A percentile compares a stretch with the other conserved stretches of the same genome.
These are phyloP conservation scores for Fraxinus velutina DNA, from an alignment of 305 asterid species.

Conservation along the genomic window DNA sequence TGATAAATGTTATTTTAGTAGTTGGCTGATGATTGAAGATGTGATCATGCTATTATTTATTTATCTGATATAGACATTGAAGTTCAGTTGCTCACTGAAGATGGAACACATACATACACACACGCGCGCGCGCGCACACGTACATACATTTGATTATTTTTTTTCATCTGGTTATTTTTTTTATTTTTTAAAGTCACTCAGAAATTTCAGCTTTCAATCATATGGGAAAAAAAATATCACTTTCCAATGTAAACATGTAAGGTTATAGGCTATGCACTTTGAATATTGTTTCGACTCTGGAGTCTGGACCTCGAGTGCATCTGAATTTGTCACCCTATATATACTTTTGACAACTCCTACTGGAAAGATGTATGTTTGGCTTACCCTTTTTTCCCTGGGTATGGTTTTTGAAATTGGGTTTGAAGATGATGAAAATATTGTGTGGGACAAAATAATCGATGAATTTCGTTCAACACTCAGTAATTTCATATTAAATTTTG, in stretches of 20 bases:
- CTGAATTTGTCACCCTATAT: background rate
- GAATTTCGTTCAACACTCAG: background rate
- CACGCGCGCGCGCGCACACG: too few relatives aligned
- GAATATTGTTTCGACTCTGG: background rate
- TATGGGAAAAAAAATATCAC: too few relatives aligned
- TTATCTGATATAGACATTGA: background rate
- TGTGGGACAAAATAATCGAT: background rate
- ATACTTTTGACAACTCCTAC: background rate
- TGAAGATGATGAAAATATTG: background rate
- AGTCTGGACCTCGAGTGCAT: background rate
- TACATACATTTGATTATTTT: too few relatives aligned
- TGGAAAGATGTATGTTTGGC: background rate
- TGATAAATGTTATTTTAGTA: background rate
- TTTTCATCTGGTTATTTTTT: background rate
- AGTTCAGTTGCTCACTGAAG: conserved; percentile 1
- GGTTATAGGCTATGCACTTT: background rate
- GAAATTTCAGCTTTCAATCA: too few relatives aligned
- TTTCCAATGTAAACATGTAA: background rate
- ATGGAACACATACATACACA: background rate
- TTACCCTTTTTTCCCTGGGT: background rate
- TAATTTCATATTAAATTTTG: background rate
- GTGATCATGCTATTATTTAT: background rate
- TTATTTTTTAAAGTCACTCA: too few relatives aligned
- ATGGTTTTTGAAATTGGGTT: background rate
- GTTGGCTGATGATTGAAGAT: background rate